Evolutionary conservation across 371 early-diverging fungal species (phyloP), one percentile per base, ranked within the genome.

Genomic region (Capillidium rhysosporum): DNA sequence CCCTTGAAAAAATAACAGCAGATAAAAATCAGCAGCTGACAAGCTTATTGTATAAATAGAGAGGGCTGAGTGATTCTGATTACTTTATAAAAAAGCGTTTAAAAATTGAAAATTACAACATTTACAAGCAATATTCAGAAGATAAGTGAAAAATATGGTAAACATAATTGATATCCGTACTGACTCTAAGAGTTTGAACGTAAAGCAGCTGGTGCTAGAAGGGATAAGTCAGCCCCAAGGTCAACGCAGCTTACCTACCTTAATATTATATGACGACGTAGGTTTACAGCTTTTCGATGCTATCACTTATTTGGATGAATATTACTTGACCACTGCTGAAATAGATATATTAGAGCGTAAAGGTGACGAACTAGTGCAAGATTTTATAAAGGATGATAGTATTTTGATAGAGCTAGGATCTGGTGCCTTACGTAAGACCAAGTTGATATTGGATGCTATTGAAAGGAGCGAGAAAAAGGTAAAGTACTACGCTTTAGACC

Each of bases 401-500:
- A 72, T 74, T 16, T 58, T 89, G 25, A 73, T 90, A 49, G 91
- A 90, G 65, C 71, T 90, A 1, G 91, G 91, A 18, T 79, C 84
- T 46, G 89, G 91, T 8, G 75, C 90, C 3, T 77, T 92, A 59
- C 78, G 89, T 47, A 92, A 92, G 62, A 89, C 91, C 2, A 72
- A 77, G 49, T 64, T 85, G 30, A 67, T 91, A 4, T 69, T 90
- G 9, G 67, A 82, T 14, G 80, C 84, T 0, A 72, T 91, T 8
- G 79, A 84, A 60, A 59, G 65, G 55, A 71, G 63, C 41, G 67
- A 70, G 44, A 69, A 69, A 29, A 70, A 69, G 21, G 69, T 87
- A n/a, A 77, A 77, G 0, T 92, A 90, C 64, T 89, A 84, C 61
- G 91, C 93, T 16, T 67, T 89, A n/a, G 93, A 92, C 59, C 75